phyloP scores from a whole-genome alignment of 352 stramenopile genomes.

The Phytophthora fragariae region DNA sequence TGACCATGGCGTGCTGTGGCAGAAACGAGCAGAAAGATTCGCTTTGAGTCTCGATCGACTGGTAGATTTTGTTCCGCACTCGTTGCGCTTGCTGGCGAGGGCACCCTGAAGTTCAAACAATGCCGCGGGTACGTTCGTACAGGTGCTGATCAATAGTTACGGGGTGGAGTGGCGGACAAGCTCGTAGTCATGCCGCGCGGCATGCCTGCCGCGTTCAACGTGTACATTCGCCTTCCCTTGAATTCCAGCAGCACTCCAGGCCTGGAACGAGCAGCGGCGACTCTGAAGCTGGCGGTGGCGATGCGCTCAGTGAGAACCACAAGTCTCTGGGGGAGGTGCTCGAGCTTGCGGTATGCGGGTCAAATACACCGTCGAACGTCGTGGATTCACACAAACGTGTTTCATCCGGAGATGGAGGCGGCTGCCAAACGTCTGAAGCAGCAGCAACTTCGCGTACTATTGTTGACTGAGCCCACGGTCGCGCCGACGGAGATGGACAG shows the following conservation, averaged over 20 bases:
- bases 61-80: slow-evolving; percentile 31
- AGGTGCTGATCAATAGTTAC: slow-evolving; percentile 42
- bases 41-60: slow-evolving; percentile 22
- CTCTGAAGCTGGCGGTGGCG: slow-evolving; percentile 16
- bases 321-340: slow-evolving; percentile 36
- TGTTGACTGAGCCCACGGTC: slow-evolving; percentile 41
- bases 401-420: slow-evolving; percentile 52
- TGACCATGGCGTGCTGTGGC: slow-evolving; percentile 21
- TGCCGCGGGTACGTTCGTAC: slow-evolving; percentile 10
- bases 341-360: slow-evolving; percentile 60
- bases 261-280: slow-evolving; percentile 11
- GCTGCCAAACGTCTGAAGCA: slow-evolving; percentile 45
- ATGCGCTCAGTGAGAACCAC: neutral
- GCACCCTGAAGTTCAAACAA: slow-evolving; percentile 25
- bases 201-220: slow-evolving; percentile 54
- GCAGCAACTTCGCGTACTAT: slow-evolving; percentile 36
- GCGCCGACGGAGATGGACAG: slow-evolving; percentile 49
- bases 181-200: slow-evolving; percentile 64
- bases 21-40: slow-evolving; percentile 34
- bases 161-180: slow-evolving; percentile 45
- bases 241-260: neutral
- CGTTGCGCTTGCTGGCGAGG: slow-evolving; percentile 19
- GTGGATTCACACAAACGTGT: slow-evolving; percentile 66
- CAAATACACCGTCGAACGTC: slow-evolving; percentile 40
- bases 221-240: slow-evolving; percentile 65